Percentiles rank a stretch among this genome's conserved stretches.
These are phyloP conservation scores for Leishmania braziliensis DNA, from an alignment of 208 protist species.

Conservation along the genomic window DNA sequence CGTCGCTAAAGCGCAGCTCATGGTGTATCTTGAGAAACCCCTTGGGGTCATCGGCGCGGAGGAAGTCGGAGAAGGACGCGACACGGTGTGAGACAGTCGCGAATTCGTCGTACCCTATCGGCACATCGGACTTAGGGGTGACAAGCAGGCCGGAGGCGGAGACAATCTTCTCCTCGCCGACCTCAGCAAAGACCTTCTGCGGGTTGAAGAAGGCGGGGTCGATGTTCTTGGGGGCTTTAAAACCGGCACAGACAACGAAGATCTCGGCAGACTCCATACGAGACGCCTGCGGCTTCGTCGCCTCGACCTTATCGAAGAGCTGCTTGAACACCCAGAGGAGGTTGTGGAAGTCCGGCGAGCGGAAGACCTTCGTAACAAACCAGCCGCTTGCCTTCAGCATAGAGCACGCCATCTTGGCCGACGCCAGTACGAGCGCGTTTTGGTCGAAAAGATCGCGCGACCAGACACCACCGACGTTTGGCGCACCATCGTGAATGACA, in stretches of 20 bases:
- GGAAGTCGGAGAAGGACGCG: constrained; percentile 88
- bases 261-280: constrained; percentile 99
- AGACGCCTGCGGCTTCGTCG: constrained; percentile 98
- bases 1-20: constrained; percentile 88
- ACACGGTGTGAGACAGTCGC: constrained; percentile 79
- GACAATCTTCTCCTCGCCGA: constrained; percentile 90
- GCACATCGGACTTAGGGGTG: constrained; percentile 77
- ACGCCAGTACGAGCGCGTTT: constrained; percentile 94
- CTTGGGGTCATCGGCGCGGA: constrained; percentile 90
- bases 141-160: constrained; percentile 71
- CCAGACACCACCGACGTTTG: constrained; percentile 99
- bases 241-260: constrained; percentile 98
- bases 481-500: constrained; percentile 99
- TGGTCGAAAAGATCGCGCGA: constrained; percentile 98
- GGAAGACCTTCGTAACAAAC: constrained; percentile 99
- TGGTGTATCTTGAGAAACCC: constrained; percentile 86
- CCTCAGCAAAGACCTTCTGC: constrained; percentile 95
- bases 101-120: constrained; percentile 93
- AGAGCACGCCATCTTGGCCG: constrained; percentile 96
- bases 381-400: constrained; percentile 92
- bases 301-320: constrained; percentile 98
- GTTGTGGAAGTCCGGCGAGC: constrained; percentile 98
- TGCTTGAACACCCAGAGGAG: constrained; percentile 98
- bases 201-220: constrained; percentile 97
- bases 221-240: constrained; percentile 94